These are phyloP conservation scores for Amanita polypyramis DNA, from an alignment of 768 basidiomycete species.

Conservation along the genomic window DNA sequence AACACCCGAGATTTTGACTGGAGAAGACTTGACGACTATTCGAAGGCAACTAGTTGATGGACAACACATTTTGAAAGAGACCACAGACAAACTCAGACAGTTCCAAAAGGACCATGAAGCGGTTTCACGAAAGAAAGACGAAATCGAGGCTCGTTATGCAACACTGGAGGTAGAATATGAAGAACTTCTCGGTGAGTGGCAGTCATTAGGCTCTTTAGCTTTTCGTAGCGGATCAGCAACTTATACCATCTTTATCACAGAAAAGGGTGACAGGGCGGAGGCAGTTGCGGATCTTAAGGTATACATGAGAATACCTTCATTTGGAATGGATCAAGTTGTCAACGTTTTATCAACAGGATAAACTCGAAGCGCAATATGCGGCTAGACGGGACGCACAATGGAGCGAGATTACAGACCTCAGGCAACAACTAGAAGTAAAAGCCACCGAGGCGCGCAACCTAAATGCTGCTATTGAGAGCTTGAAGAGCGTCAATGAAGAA, in stretches of 20 bases:
- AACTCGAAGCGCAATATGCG: conserved; percentile 89
- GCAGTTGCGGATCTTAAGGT: conserved; percentile 88
- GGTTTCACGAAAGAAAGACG: conserved; percentile 70
- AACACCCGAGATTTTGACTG: conserved; percentile 48
- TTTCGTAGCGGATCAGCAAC: conserved; percentile 1
- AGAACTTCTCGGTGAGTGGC: conserved; percentile 75
- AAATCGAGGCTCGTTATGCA: conserved; percentile 73
- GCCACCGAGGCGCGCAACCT: conserved; percentile 75
- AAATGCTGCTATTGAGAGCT: conserved; percentile 79
- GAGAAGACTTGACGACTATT: conserved; percentile 74
- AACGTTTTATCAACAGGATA: conserved; percentile 43
- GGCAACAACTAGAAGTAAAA: conserved; percentile 82
- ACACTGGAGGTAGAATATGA: conserved; percentile 91
- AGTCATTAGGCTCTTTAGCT: neutral
- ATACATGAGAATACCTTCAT: conserved; percentile 13
- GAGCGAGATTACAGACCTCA: conserved; percentile 76
- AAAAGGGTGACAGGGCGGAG: conserved; percentile 37
- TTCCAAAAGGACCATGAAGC: conserved; percentile 91
- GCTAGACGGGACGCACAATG: conserved; percentile 86
- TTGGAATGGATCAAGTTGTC: conserved; percentile 11
- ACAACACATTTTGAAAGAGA: conserved; percentile 77
- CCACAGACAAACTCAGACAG: conserved; percentile 80
- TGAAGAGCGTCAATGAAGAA: conserved; percentile 96
- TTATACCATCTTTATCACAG: conserved; percentile 26
- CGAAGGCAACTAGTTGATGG: conserved; percentile 85